Percentiles rank a stretch among this genome's conserved stretches.
Conservation (phyloP, 2,329 filamentous ascomycete species). For the Cytospora chrysosperma region DNA sequence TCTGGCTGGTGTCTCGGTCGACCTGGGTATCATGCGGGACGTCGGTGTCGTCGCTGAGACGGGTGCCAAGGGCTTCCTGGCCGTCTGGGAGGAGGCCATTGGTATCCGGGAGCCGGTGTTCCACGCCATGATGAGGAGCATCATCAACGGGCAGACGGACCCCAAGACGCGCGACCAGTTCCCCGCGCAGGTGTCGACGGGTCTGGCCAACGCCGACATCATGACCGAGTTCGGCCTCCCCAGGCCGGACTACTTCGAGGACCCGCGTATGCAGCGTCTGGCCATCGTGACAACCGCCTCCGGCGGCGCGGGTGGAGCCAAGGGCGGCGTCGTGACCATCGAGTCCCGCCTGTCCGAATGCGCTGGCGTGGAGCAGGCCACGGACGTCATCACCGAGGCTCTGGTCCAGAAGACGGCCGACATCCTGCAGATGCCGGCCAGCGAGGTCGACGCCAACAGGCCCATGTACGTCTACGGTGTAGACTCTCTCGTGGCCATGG, state of each 20-base stretch:
- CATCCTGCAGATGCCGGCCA: conserved; percentile 17
- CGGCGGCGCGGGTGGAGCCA: not conserved
- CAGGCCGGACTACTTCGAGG: conserved; percentile 15
- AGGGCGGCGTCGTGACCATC: conserved; percentile 11
- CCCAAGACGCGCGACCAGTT: not conserved
- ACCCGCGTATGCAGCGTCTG: conserved; percentile 13
- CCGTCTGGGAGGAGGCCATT: conserved; percentile 1
- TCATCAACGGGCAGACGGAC: not conserved
- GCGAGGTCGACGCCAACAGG: conserved; percentile 16
- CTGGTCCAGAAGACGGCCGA: conserved; percentile 17
- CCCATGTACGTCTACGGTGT: conserved; percentile 21
- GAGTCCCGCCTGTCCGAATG: conserved; percentile 9
- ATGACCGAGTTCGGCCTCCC: conserved; percentile 14
- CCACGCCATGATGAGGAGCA: not conserved
- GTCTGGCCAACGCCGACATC: conserved; percentile 16
- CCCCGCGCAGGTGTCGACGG: conserved; percentile 4
- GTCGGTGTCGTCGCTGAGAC: conserved; percentile 15
- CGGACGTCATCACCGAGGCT: conserved; percentile 17
- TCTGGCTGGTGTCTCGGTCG: not conserved
- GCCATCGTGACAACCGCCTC: conserved; percentile 11
- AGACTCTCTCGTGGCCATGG: conserved; percentile 20
- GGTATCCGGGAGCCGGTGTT: not conserved
- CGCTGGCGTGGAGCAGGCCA: conserved; percentile 7
- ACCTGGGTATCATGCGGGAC: conserved; percentile 9
- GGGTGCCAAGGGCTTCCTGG: not conserved